Conservation (phyloP, 1,139 yeast species). For the Maudiozyma humilis region DNA sequence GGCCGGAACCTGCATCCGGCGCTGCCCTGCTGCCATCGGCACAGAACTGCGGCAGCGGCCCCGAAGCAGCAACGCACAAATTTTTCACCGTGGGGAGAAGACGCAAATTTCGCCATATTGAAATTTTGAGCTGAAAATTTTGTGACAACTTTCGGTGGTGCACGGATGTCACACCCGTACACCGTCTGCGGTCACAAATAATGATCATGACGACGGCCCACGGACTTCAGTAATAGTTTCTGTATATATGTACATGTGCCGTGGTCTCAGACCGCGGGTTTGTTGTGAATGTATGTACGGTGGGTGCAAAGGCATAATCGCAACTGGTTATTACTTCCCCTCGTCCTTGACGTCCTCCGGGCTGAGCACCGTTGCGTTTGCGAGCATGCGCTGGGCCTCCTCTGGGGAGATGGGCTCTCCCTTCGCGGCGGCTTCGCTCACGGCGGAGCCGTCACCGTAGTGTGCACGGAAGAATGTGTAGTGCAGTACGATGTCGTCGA, state of each 20-base stretch:
- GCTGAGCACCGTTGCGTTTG: conserved; percentile 14
- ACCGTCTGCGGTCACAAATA: neutral
- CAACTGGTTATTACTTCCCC: neutral
- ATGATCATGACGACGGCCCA: neutral
- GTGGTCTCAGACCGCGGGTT: too few species aligned
- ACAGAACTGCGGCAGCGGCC: too few species aligned
- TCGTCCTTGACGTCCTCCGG: conserved; percentile 12
- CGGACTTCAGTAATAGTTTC: too few species aligned
- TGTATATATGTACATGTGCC: neutral
- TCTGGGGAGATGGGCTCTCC: conserved; percentile 12
- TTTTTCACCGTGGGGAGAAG: too few species aligned
- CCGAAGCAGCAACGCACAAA: too few species aligned
- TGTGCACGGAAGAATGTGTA: conserved; percentile 76
- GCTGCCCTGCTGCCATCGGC: too few species aligned
- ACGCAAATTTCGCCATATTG: too few species aligned
- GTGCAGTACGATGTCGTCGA: conserved; percentile 83
- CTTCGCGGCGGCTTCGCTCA: conserved; percentile 16
- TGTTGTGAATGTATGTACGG: too few species aligned
- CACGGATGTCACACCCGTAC: neutral
- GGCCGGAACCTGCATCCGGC: too few species aligned
- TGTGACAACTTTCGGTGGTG: too few species aligned
- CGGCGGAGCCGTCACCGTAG: conserved; percentile 31
- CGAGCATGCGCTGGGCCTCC: conserved; percentile 13
- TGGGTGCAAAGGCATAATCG: too few species aligned
- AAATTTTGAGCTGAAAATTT: too few species aligned